These are phyloP conservation scores for Linderniella brevidens DNA, from an alignment of 257 asterid species.

Conservation along the genomic window DNA sequence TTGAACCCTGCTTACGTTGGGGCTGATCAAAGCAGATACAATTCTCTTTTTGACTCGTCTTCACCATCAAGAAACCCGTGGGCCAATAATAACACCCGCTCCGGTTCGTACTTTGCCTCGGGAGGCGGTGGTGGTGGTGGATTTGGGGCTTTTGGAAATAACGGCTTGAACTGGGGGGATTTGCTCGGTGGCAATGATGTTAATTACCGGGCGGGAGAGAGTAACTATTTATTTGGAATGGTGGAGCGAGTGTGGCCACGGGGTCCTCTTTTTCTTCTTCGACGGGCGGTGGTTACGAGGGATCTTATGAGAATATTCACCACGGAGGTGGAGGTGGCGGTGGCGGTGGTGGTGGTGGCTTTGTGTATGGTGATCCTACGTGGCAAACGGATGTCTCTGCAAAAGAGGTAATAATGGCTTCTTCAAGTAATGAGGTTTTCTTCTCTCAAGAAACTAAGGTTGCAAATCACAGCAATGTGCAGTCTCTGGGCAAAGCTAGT, in stretches of 20 bases:
- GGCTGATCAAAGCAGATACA: constrained; percentile 38
- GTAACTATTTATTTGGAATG: constrained; percentile 25
- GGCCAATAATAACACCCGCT: constrained; percentile 18
- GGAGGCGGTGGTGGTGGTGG: constrained; percentile 20
- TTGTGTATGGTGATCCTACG: constrained; percentile 41
- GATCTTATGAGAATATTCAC: constrained; percentile 29
- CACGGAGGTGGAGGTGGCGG: too few species aligned
- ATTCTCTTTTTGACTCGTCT: constrained; percentile 28
- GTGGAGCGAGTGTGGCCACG: constrained; percentile 17
- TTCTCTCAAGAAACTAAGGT: too few species aligned
- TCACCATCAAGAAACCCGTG: constrained; percentile 50
- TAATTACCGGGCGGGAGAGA: constrained; percentile 10
- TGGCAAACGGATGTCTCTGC: constrained; percentile 38
- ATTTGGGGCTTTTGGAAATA: constrained; percentile 26
- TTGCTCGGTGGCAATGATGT: constrained; percentile 10
- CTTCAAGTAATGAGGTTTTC: too few species aligned
- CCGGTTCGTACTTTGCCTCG: constrained; percentile 29
- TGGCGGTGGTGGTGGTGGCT: too few species aligned
- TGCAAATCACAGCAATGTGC: too few species aligned
- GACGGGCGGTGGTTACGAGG: too few species aligned
- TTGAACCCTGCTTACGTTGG: constrained; percentile 48
- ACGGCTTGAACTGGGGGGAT: constrained; percentile 31
- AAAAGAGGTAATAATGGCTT: constrained; percentile 10
- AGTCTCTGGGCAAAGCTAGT: too few species aligned
- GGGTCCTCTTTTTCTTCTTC: constrained; percentile 18